phyloP scores from a whole-genome alignment of 306 rosid genomes.

The Inga laurina region DNA sequence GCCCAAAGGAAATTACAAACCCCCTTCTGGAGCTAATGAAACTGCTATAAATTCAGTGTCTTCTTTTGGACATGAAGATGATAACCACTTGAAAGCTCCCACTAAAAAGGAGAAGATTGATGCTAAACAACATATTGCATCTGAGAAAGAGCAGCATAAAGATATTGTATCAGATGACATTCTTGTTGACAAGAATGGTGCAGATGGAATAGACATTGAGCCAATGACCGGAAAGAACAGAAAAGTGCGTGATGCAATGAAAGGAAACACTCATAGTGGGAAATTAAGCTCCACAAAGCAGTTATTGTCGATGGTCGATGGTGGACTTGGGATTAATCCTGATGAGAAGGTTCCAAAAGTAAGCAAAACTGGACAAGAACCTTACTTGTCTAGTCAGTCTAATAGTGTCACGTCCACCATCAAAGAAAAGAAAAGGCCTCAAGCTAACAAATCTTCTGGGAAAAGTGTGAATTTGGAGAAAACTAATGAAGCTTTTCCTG shows the following conservation, averaged over 20 bases:
- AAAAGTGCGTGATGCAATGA: slow-evolving; percentile 8
- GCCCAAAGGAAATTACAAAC: slow-evolving; percentile 11
- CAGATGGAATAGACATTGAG: slow-evolving; percentile 2
- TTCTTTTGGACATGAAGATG: slow-evolving; percentile 21
- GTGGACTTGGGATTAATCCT: slow-evolving; percentile 32
- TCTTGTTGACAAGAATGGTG: slow-evolving; percentile 21
- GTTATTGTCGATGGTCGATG: slow-evolving; percentile 31
- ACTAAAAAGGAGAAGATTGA: neutral
- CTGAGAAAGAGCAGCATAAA: slow-evolving; percentile 25
- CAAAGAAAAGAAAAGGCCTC: slow-evolving; percentile 38
- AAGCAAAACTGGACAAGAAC: slow-evolving; percentile 33
- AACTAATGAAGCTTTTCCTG: slow-evolving; percentile 33
- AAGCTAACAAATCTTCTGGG: slow-evolving; percentile 33
- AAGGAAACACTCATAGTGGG: slow-evolving; percentile 22
- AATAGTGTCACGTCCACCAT: slow-evolving; percentile 38
- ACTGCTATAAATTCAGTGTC: slow-evolving; percentile 8
- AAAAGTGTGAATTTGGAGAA: slow-evolving; percentile 28
- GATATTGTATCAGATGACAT: slow-evolving; percentile 30
- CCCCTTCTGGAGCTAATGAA: slow-evolving; percentile 25
- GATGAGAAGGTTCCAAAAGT: slow-evolving; percentile 41
- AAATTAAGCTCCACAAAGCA: slow-evolving; percentile 25
- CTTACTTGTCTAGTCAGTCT: slow-evolving; percentile 41
- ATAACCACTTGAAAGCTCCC: slow-evolving; percentile 18
- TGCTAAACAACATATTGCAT: slow-evolving; percentile 27
- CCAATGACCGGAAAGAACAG: slow-evolving; percentile 24